Evolutionary conservation across 106 monocot species (phyloP).

Genomic region (Dioscorea zingiberensis): DNA sequence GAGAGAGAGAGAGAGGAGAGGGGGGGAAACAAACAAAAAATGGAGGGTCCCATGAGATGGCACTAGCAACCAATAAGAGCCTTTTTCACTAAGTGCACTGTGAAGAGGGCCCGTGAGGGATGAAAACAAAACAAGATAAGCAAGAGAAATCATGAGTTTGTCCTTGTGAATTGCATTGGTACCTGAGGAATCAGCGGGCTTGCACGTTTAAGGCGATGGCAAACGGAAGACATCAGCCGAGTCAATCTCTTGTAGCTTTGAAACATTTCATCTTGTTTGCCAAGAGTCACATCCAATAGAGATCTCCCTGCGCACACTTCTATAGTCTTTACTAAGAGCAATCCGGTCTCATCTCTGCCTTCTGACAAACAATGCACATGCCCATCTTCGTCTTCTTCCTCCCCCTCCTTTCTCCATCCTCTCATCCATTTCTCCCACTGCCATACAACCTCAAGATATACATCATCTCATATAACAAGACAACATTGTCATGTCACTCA

Average conservation of each 20-base stretch:
- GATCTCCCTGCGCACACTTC: constrained; percentile 32
- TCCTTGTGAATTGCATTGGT: background rate
- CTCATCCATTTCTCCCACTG: constrained; percentile 48
- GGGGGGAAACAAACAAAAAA: background rate
- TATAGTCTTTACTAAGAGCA: constrained; percentile 23
- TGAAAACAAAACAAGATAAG: too few relatives aligned
- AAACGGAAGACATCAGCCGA: constrained; percentile 20
- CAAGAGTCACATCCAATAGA: background rate
- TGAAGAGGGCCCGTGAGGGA: too few relatives aligned
- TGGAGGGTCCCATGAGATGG: background rate
- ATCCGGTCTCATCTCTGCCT: background rate
- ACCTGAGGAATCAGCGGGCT: too few relatives aligned
- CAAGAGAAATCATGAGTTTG: too few relatives aligned
- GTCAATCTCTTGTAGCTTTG: constrained; percentile 15
- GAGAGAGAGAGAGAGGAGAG: background rate
- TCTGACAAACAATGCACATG: background rate
- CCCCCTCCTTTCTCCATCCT: constrained; percentile 3
- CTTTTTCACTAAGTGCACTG: background rate
- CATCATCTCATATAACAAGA: too few relatives aligned
- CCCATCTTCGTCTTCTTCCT: background rate
- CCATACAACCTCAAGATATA: too few relatives aligned
- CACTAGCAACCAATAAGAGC: too few relatives aligned
- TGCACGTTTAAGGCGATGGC: constrained; percentile 11
- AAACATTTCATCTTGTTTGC: constrained; percentile 4
- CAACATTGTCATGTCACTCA: background rate